phyloP scores from a whole-genome alignment of 345 rosid species.

The Tarenaya hassleriana region DNA sequence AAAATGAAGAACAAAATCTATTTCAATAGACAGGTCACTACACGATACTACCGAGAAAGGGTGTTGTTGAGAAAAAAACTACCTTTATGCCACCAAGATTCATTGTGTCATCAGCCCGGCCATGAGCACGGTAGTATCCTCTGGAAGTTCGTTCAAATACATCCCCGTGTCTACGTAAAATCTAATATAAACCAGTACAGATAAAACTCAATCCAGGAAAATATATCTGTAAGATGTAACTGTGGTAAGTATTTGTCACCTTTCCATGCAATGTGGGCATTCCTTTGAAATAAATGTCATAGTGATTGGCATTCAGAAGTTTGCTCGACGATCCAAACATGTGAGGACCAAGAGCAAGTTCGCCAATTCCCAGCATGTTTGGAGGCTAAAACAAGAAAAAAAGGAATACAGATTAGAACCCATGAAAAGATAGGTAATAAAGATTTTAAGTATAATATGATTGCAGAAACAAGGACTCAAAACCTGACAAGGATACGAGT shows the following conservation, averaged over 20 bases:
- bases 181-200: constrained; percentile 31
- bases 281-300: constrained; percentile 68
- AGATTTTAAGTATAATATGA: no score
- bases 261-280: constrained; percentile 76
- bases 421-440: no score
- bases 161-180: constrained; percentile 93
- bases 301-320: constrained; percentile 73
- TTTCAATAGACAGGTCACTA: no score
- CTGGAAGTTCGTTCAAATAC: constrained; percentile 66
- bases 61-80: constrained; percentile 15
- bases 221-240: neutral
- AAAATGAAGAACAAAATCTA: no score
- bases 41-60: no score
- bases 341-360: constrained; percentile 72
- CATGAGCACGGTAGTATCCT: constrained; percentile 91
- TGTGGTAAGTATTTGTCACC: constrained; percentile 30
- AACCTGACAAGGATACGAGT: constrained; percentile 1
- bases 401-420: neutral
- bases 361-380: constrained; percentile 62
- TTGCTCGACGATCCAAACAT: constrained; percentile 82
- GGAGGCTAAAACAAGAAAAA: constrained; percentile 46
- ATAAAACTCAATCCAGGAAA: constrained; percentile 10
- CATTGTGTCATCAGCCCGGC: constrained; percentile 97
- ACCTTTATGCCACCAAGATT: constrained; percentile 98
- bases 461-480: neutral